Percentiles rank a stretch among this genome's conserved stretches.
Evolutionary conservation across 2,329 filamentous ascomycete species (phyloP).

Genomic region (Arthrobotrys megalospora): DNA sequence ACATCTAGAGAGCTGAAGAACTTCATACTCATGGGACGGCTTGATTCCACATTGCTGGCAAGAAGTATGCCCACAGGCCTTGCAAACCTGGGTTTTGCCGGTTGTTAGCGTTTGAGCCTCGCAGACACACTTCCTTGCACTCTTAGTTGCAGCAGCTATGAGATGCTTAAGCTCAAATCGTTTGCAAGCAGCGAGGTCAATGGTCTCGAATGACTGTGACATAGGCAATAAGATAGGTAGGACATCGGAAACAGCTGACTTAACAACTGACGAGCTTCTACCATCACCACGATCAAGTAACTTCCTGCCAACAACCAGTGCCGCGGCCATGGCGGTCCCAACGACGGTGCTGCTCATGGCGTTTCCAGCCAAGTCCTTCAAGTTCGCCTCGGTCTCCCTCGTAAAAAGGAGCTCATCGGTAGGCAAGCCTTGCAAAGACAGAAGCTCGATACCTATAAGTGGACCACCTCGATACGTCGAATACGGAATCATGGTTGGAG

Average conservation of each 20-base stretch:
- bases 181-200: conserved; percentile 61
- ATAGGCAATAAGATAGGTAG: conserved; percentile 27
- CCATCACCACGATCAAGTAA: conserved; percentile 27
- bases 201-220: conserved; percentile 41
- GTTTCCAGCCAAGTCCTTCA: conserved; percentile 82
- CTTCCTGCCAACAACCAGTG: conserved; percentile 69
- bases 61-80: conserved; percentile 72
- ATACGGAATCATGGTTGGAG: conserved; percentile 76
- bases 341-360: conserved; percentile 84
- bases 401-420: conserved; percentile 76
- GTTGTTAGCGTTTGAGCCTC: conserved; percentile 70
- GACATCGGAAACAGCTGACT: not conserved
- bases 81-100: conserved; percentile 70
- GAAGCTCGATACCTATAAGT: conserved; percentile 75
- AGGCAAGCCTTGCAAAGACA: conserved; percentile 79
- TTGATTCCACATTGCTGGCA: conserved; percentile 73
- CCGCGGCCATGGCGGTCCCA: conserved; percentile 74
- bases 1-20: conserved; percentile 64
- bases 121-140: conserved; percentile 72
- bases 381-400: conserved; percentile 74
- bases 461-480: conserved; percentile 75
- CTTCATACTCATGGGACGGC: conserved; percentile 68
- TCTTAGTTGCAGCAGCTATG: conserved; percentile 64
- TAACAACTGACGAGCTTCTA: not conserved
- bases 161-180: conserved; percentile 53